Base-by-base conservation (phyloP, 805 yeast genomes). In the Teunomyces atbi region DNA sequence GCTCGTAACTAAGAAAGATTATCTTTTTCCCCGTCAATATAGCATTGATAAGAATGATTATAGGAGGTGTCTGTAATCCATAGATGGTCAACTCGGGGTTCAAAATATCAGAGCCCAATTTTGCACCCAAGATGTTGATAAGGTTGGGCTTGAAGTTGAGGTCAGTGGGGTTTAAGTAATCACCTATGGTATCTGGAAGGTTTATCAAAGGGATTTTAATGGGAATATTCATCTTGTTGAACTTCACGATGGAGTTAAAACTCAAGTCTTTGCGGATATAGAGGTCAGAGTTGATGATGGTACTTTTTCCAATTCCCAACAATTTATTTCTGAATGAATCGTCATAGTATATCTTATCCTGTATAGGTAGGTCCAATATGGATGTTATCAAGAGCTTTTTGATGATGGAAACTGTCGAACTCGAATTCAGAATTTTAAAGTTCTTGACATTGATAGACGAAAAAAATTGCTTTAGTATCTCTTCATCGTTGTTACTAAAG, bases 51-150 rank as follows among this genome's bases (percentile, higher is more conserved):
- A 68, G 45, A 37, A 73, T 49, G 55, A 65, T 59, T 39, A 65
- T 51, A 47, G 74, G 76, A 0, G 83, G 84, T 0, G 85, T 80
- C 32, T 68, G 70, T 13, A 72, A 57, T 0, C 84, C 84, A 58
- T 77, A 78, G 10, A 76, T 72, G 1, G 82, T 75, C 42, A 80
- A 60, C 42, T 79, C 81, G 37, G 76, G 71, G 50, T 74, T 70
- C 45, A 43, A 64, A 33, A 62, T 62, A 23, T 54, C 64, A 30
- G 64, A 61, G 20, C 54, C 65, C 37, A 79, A 54, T 19, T 65
- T 62, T 2, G 72, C 59, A 34, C 69, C 69, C 29, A 67, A 63
- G 15, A 64, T 45, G 33, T 56, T 66, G 42, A 69, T 69, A 45
- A 63, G 60, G 53, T 60, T 73, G 11, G 66, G 64, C 47, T 68